phyloP scores from a whole-genome alignment of 805 yeast genomes.

The Tanozyma kutaoensis region DNA sequence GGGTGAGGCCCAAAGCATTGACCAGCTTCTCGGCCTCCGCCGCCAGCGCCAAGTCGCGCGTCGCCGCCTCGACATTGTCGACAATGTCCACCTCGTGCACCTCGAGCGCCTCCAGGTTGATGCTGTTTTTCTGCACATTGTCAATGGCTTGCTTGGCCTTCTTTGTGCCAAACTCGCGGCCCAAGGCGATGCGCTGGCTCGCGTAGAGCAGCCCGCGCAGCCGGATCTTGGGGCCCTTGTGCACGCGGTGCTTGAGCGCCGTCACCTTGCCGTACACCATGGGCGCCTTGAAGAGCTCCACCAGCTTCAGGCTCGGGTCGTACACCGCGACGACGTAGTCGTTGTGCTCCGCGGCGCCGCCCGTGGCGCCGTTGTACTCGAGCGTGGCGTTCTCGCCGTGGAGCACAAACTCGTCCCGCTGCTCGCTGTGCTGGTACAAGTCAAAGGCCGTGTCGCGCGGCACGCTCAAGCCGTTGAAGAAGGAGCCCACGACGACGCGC shows the following conservation, averaged over 20 bases:
- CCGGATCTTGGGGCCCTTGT: constrained; percentile 51
- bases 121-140: constrained; percentile 68
- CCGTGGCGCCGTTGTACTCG: constrained; percentile 52
- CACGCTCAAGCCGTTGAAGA: constrained; percentile 63
- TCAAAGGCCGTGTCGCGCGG: constrained; percentile 50
- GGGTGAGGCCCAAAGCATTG: no score
- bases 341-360: constrained; percentile 17
- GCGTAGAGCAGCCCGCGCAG: constrained; percentile 37
- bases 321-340: constrained; percentile 67
- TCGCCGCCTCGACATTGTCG: constrained; percentile 60
- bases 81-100: constrained; percentile 69
- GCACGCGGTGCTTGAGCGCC: constrained; percentile 43
- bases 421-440: constrained; percentile 38
- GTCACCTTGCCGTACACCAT: constrained; percentile 49
- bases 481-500: constrained; percentile 48
- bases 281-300: constrained; percentile 54
- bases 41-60: constrained; percentile 52
- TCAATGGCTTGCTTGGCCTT: constrained; percentile 85
- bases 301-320: constrained; percentile 49
- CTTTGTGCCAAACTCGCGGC: constrained; percentile 95
- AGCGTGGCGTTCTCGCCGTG: constrained; percentile 72
- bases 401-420: constrained; percentile 29
- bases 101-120: constrained; percentile 73
- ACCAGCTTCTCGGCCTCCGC: constrained; percentile 63
- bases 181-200: constrained; percentile 69